Evolutionary conservation across 2,329 filamentous ascomycete genomes (phyloP), one percentile per base, ranked within the genome.

Genomic region (Fusarium coicis): DNA sequence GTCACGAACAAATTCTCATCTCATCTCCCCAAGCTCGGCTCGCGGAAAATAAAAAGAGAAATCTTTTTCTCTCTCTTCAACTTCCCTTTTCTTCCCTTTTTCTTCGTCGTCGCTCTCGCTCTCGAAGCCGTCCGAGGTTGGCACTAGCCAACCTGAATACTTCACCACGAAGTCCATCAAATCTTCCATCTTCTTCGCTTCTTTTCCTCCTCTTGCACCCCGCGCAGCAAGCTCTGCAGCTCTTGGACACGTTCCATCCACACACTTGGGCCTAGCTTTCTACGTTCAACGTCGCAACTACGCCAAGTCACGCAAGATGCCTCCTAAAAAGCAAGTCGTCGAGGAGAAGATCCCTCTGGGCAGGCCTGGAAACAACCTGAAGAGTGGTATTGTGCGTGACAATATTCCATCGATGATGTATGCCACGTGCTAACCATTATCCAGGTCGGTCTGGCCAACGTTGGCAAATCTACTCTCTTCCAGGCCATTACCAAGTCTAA

Each of bases 381-480:
- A 98, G 91, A 98, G 94, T 88, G 97, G 96, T 87, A 99, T 99
- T 91, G 96, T 97, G 89, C 85, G 90, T 65, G 49, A 69, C 54
- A 32, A 55, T 61, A 63, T 50, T 55, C 26, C 52, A 43, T 55
- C 40, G 32, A 23, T 34, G 26, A 63, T 58, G 39, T 46, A 37
- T 63, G 39, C 63, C 66, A 58, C 28, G 56, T 53, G 66, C 79
- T 81, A 78, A 80, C 67, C 55, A 64, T 65, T 61, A 55, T 79
- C 79, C 80, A 97, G 95, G 95, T 99, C 85, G 96, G 96, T 86
- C 92, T 99, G 80, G 96, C 96, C 84, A 99, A 99, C 85, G 97
- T 99, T 79, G 96, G 96, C 85, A 99, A 99, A 88, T 99, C 96
- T 76, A 99, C 97, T 39, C 91, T 99, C 80, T 99, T 99, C 91